Conservation (phyloP, 345 rosid species). For the Salix dunnii region DNA sequence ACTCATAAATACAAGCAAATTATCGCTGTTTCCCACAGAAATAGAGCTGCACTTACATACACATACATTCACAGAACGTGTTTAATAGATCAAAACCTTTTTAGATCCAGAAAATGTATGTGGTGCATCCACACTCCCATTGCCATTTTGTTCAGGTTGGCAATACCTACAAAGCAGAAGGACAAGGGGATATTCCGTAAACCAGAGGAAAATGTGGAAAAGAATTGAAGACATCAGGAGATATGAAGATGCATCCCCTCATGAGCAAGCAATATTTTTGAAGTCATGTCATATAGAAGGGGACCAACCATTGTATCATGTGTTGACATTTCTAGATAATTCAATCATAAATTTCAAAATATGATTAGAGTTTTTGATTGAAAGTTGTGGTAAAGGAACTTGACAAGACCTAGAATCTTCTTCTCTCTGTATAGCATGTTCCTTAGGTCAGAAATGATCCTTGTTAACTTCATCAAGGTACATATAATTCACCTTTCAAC, state of each 20-base stretch:
- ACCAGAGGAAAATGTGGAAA: not conserved
- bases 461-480: not conserved
- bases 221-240: not conserved
- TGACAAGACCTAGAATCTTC: not conserved
- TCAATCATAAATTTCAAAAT: not conserved
- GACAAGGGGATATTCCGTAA: conserved; percentile 14
- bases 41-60: not conserved
- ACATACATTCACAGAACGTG: not conserved
- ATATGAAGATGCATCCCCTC: conserved; percentile 4
- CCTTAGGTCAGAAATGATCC: not conserved
- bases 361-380: not conserved
- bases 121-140: conserved; percentile 38
- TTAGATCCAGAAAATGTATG: conserved; percentile 35
- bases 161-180: conserved; percentile 35
- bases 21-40: not conserved
- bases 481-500: not conserved
- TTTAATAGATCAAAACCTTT: conserved; percentile 50
- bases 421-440: not conserved
- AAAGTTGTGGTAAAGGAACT: not conserved
- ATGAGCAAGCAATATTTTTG: not conserved
- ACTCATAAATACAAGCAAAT: not conserved
- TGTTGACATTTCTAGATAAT: not conserved
- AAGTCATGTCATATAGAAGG: not conserved
- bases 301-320: not conserved
- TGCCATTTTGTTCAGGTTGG: conserved; percentile 37